Percentiles rank a stretch among this genome's conserved stretches.
These are phyloP conservation scores for Spergularia bocconei DNA, from an alignment of 148 eudicot species.

Conservation along the genomic window DNA sequence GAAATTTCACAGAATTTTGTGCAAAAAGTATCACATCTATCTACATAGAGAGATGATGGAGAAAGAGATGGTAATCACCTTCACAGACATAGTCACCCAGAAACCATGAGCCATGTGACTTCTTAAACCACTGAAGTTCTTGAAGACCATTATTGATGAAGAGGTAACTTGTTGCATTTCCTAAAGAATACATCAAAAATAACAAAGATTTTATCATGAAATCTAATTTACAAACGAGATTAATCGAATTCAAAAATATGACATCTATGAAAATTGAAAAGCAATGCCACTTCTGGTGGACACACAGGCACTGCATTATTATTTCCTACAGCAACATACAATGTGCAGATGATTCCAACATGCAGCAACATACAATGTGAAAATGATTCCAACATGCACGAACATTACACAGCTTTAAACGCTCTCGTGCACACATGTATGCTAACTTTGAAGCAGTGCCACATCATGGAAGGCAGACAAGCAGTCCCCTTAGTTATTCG, in stretches of 20 bases:
- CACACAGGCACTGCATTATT: no score
- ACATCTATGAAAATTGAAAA: background rate
- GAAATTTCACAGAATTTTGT: background rate
- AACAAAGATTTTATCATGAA: background rate
- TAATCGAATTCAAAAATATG: background rate
- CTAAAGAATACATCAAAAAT: conserved; percentile 33
- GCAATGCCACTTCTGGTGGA: background rate
- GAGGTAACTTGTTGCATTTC: conserved; percentile 59
- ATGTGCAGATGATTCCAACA: no score
- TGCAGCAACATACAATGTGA: no score
- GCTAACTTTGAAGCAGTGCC: no score
- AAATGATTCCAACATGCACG: no score
- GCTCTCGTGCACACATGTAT: no score
- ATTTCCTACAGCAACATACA: no score
- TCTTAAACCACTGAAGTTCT: conserved; percentile 91
- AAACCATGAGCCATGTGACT: conserved; percentile 88
- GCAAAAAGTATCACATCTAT: background rate
- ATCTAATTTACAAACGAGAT: background rate
- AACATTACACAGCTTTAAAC: no score
- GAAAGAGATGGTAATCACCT: conserved; percentile 40
- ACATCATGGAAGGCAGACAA: no score
- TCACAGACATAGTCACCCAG: conserved; percentile 87
- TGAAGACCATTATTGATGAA: conserved; percentile 58
- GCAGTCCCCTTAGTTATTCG: no score
- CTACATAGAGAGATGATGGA: background rate